Evolutionary conservation across 139 green algal species (phyloP).

Genomic region (Coccomyxa sp.): DNA sequence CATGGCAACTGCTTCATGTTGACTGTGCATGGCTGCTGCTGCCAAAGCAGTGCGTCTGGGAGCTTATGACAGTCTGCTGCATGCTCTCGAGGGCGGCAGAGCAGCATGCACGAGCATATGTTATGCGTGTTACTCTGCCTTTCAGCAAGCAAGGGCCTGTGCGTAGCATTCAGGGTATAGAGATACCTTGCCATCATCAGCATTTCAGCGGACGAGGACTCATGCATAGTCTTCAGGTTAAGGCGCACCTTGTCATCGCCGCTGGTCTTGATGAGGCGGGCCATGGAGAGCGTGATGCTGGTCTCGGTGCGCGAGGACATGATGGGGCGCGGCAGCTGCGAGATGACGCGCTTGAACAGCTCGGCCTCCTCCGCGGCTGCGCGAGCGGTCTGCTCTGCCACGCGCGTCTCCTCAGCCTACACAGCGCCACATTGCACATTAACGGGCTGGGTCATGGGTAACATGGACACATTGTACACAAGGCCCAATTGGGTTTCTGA

Average conservation of each 20-base stretch:
- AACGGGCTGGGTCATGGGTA: not conserved
- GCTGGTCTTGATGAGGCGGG: not conserved
- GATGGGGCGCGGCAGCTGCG: not conserved
- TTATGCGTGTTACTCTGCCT: not conserved
- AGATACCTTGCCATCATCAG: not conserved
- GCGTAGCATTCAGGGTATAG: not conserved
- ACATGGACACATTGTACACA: not conserved
- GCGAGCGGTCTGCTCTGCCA: not conserved
- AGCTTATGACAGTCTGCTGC: not conserved
- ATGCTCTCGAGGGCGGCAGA: not conserved
- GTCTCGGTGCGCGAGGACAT: not conserved
- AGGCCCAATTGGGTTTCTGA: not conserved
- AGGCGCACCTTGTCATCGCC: not conserved
- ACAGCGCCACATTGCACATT: not conserved
- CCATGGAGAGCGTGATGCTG: slow-evolving; percentile 4
- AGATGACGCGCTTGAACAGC: not conserved
- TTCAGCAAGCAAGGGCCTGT: not conserved
- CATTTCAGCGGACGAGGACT: too few relatives aligned
- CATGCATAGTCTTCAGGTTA: not conserved
- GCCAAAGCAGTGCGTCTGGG: not conserved
- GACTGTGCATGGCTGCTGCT: not conserved
- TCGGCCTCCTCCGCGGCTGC: not conserved
- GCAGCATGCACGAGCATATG: not conserved
- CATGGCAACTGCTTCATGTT: not conserved
- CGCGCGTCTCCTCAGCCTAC: not conserved